Conservation (phyloP, 768 basidiomycete genomes). For the Naganishia friedmannii region DNA sequence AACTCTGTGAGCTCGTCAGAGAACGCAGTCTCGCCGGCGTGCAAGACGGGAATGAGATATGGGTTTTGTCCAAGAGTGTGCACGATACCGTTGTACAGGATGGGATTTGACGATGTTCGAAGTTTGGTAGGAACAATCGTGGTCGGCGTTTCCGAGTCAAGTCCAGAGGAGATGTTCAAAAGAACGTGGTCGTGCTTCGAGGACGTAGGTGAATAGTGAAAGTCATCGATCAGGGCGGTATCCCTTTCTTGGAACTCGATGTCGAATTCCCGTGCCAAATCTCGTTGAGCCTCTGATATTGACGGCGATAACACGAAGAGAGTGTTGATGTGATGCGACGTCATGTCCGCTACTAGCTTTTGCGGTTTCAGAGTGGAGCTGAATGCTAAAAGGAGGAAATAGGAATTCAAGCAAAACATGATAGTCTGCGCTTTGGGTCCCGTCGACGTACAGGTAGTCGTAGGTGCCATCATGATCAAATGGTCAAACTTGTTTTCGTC, state of each 20-base stretch:
- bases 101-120: conserved; percentile 34
- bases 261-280: conserved; percentile 86
- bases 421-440: not conserved
- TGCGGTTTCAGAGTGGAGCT: conserved; percentile 76
- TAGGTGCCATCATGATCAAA: conserved; percentile 79
- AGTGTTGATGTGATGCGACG: conserved; percentile 66
- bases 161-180: conserved; percentile 65
- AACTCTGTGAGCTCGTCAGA: conserved; percentile 56
- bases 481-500: conserved; percentile 76
- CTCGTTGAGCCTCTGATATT: conserved; percentile 62
- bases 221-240: conserved; percentile 79
- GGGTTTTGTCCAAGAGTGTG: conserved; percentile 55
- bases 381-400: conserved; percentile 71
- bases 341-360: conserved; percentile 55
- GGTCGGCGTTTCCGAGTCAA: conserved; percentile 58
- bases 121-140: conserved; percentile 36
- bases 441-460: conserved; percentile 68
- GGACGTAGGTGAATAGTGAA: conserved; percentile 67
- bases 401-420: not conserved
- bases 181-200: conserved; percentile 64
- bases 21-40: conserved; percentile 60
- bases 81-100: conserved; percentile 35
- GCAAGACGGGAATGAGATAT: conserved; percentile 74
- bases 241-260: conserved; percentile 81
- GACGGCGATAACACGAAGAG: conserved; percentile 71